phyloP scores from a whole-genome alignment of 805 yeast species.

The Lipomyces spencermartinsiae region DNA sequence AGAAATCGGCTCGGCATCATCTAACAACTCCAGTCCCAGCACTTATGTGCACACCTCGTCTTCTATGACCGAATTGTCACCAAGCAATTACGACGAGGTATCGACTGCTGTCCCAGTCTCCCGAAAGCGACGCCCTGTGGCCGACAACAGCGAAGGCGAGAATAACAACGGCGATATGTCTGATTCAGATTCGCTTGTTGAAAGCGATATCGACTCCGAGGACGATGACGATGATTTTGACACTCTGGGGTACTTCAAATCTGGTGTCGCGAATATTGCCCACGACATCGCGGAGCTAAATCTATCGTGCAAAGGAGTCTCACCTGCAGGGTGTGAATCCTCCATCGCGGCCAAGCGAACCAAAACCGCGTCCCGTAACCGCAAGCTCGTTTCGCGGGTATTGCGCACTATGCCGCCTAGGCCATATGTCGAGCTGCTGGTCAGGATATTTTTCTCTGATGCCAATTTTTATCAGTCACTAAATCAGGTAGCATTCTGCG shows the following conservation, averaged over 20 bases:
- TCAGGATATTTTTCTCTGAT: conserved; percentile 29
- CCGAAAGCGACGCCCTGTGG: neutral
- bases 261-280: conserved; percentile 35
- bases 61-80: neutral
- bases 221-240: conserved; percentile 30
- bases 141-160: neutral
- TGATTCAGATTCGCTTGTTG: conserved; percentile 9
- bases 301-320: conserved; percentile 28
- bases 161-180: neutral
- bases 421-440: conserved; percentile 34
- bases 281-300: conserved; percentile 36
- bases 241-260: conserved; percentile 31
- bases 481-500: conserved; percentile 28
- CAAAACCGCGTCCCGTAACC: conserved; percentile 22
- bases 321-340: conserved; percentile 18
- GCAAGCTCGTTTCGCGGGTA: conserved; percentile 24
- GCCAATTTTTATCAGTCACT: conserved; percentile 32
- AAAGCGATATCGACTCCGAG: conserved; percentile 24
- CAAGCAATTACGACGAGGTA: neutral
- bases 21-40: neutral
- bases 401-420: conserved; percentile 36
- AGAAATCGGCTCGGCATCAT: neutral
- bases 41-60: neutral
- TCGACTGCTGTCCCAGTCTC: neutral
- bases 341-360: conserved; percentile 21